Percentiles rank a stretch among this genome's conserved stretches.
phyloP scores from a whole-genome alignment of 2,329 filamentous ascomycete species.

The Cladosporium velox region DNA sequence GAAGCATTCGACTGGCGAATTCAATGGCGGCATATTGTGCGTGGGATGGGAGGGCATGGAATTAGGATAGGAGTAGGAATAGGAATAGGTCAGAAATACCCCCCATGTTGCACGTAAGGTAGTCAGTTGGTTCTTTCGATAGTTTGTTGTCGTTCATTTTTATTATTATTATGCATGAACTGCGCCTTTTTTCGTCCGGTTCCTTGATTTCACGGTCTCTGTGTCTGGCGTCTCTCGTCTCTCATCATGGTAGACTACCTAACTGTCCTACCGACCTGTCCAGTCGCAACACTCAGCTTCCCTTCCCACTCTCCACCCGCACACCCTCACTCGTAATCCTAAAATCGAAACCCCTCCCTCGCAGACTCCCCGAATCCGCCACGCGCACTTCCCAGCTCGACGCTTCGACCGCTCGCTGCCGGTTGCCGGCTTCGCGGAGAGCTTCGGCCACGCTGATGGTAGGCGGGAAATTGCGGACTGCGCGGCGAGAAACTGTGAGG shows the following conservation, averaged over 20 bases:
- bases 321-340: slow-evolving; percentile 29
- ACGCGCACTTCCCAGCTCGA: slow-evolving; percentile 21
- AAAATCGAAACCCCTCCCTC: slow-evolving; percentile 31
- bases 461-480: slow-evolving; percentile 41
- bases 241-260: neutral
- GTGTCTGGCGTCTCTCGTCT: neutral
- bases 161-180: neutral
- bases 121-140: neutral
- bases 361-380: slow-evolving; percentile 27
- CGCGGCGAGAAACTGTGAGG: slow-evolving; percentile 38
- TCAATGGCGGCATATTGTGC: neutral
- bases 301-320: neutral
- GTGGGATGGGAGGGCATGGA: neutral
- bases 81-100: slow-evolving; percentile 4
- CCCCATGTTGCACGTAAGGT: neutral
- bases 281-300: neutral
- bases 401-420: neutral
- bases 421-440: slow-evolving; percentile 32
- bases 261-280: neutral
- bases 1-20: neutral
- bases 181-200: neutral
- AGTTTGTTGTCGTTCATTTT: neutral
- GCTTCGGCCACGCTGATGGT: slow-evolving; percentile 44
- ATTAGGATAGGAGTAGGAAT: neutral
- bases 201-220: neutral